Base-by-base conservation (phyloP, 2,329 filamentous ascomycete species). In the Diaporthe eres region DNA sequence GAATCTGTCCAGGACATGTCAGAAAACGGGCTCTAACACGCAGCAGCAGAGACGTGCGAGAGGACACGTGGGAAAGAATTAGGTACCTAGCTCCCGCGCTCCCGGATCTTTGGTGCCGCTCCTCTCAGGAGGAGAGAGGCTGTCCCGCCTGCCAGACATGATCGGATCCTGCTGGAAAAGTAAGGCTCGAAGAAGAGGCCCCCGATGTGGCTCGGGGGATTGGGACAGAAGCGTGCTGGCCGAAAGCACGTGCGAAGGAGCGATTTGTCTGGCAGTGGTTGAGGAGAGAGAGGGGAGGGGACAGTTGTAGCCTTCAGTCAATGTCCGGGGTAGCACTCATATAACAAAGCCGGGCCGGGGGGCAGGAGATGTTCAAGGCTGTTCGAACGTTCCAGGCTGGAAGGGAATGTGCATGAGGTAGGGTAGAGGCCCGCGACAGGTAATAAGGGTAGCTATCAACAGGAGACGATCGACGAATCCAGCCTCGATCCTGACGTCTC, bases 11-110 rank as follows among this genome's bases (percentile, higher is more conserved):
- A 31, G n/a, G 2, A 44, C 0, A 10, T 7, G 49, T 75, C 25
- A 73, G 70, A 37, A 55, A 12, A 49, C 19, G 8, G 9, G 12
- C 8, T 39, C 34, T 17, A 13, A 42, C 2, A n/a, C 25, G 9
- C 7, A 49, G 17, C 15, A 49, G 17, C 15, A 49, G 28, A 28
- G 49, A 47, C 37, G 13, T 25, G 19, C 28, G 15, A 25, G 44
- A 47, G 28, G 74, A 47, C 60, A 42, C 31, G 39, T 63, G 12
- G 73, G 60, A 12, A 22, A 53, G 42, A 53, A 77, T 77, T n/a
- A 57, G 82, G 76, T 85, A 92, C 91, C 88, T 77, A 92, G 85
- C 75, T 92, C 90, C 81, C 88, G 90, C 58, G 90, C 90, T 79
- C 91, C 91, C 67, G 90, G 87, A 79, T 92, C 90, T 58, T 87